These are phyloP conservation scores for Amylocystis lapponica DNA, from an alignment of 768 basidiomycete genomes.

Conservation along the genomic window DNA sequence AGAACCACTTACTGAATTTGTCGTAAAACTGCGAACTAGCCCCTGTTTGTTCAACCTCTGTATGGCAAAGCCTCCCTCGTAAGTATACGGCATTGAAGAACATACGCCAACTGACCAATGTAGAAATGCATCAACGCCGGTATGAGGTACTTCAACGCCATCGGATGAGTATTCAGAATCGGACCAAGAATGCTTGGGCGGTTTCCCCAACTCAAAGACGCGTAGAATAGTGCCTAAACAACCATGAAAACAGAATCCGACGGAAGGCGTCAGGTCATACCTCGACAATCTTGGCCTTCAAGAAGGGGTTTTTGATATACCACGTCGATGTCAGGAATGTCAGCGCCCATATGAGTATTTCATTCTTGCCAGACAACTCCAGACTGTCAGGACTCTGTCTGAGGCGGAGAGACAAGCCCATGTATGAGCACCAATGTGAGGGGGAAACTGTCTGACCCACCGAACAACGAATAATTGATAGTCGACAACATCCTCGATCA, in stretches of 20 bases:
- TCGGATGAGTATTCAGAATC: slow-evolving; percentile 74
- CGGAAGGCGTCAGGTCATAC: slow-evolving; percentile 31
- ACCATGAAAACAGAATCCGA: neutral
- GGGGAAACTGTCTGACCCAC: slow-evolving; percentile 35
- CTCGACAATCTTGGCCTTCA: slow-evolving; percentile 95
- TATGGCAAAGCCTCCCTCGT: too few species aligned
- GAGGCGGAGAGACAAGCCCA: neutral
- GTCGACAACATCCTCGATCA: slow-evolving; percentile 90
- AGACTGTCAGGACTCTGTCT: slow-evolving; percentile 74
- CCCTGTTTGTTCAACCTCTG: slow-evolving; percentile 97
- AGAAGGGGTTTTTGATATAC: slow-evolving; percentile 98
- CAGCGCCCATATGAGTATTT: slow-evolving; percentile 80
- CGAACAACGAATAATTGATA: slow-evolving; percentile 80
- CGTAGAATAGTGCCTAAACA: slow-evolving; percentile 65
- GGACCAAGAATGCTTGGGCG: slow-evolving; percentile 72
- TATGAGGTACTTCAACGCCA: slow-evolving; percentile 87
- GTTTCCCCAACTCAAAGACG: slow-evolving; percentile 60
- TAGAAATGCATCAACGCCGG: slow-evolving; percentile 91
- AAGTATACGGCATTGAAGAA: too few species aligned
- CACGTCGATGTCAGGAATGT: slow-evolving; percentile 92
- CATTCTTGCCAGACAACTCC: slow-evolving; percentile 78
- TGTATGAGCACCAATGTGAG: neutral
- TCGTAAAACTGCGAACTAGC: slow-evolving; percentile 99
- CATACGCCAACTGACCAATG: slow-evolving; percentile 77
- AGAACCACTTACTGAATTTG: slow-evolving; percentile 76